Base-by-base conservation (phyloP, 768 basidiomycete species). In the Boletus sp. region DNA sequence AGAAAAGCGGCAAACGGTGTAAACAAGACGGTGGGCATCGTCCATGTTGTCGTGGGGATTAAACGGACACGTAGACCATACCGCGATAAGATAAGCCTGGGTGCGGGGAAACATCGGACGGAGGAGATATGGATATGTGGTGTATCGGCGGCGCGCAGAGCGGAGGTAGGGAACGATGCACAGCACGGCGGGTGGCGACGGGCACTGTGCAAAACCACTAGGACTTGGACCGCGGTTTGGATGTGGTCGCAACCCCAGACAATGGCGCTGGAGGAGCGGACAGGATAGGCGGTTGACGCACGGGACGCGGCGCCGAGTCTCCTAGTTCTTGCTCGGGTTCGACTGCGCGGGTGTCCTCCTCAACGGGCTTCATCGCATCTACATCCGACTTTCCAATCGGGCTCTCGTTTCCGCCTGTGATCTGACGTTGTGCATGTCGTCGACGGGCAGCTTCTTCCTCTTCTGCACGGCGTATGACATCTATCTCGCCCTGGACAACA, bases 401-500 rank as follows among this genome's bases (percentile, higher is more conserved):
- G 40, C 37, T 60, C 45, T 57, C 55, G 14, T 33, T 33, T 27
- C 47, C 61, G 7, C 50, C 53, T 1, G 55, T 35, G 19, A 56
- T 15, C 41, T 46, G 57, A 8, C 29, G 58, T 7, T 70, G 66
- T 0, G 56, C 23, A 2, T 50, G 23, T 40, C 57, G 61, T 25
- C 69, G 64, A 19, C 63, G 58, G 23, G 50, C 3, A 29, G 68
- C 67, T 35, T 85, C 81, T 57, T 77, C 77, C 51, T 79, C 76
- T 64, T 90, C 85, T 25, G 81, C 79, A 23, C 85, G 75, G 29
- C 82, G 75, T 49, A 90, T 82, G n/a, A 86, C 76, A 64, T 96
- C 93, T 25, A 93, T 75, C 75, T 97, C 94, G 38, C 94, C 94
- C 67, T 93, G 90, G 0, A 97, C 94, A 23, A 86, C 80, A 23